phyloP scores from a whole-genome alignment of 2,329 filamentous ascomycete species.

The Amauroascus verrucosus region DNA sequence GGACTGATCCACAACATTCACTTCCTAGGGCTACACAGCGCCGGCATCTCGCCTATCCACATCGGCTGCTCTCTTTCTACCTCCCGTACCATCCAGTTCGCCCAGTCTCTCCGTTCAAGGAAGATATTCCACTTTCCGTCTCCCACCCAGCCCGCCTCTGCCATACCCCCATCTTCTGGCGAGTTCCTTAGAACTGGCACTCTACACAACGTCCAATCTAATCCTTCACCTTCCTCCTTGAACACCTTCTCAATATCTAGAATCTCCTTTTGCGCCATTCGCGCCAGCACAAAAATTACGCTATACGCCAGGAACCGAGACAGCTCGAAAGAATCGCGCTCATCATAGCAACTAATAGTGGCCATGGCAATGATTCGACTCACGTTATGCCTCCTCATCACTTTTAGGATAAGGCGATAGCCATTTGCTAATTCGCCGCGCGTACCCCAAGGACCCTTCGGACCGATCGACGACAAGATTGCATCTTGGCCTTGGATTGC shows the following conservation, averaged over 20 bases:
- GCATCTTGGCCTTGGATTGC: conserved; percentile 18
- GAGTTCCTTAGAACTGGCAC: conserved; percentile 14
- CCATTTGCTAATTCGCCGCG: conserved; percentile 9
- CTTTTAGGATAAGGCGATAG: conserved; percentile 18
- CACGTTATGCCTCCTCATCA: conserved; percentile 25
- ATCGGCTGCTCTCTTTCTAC: conserved; percentile 13
- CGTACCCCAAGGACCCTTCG: conserved; percentile 1
- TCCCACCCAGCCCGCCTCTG: conserved; percentile 17
- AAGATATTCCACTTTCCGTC: conserved; percentile 13
- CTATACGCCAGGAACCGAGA: conserved; percentile 14
- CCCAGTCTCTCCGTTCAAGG: conserved; percentile 16
- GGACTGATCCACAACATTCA: background rate
- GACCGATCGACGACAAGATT: conserved; percentile 18
- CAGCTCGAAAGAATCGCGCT: conserved; percentile 21
- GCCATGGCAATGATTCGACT: conserved; percentile 28
- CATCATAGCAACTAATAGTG: conserved; percentile 24
- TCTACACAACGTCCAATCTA: conserved; percentile 16
- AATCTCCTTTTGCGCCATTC: conserved; percentile 13
- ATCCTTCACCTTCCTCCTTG: conserved; percentile 12
- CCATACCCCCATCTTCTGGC: conserved; percentile 9
- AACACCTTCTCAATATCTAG: conserved; percentile 14
- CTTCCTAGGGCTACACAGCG: conserved; percentile 12
- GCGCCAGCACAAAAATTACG: conserved; percentile 10
- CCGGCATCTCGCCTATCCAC: conserved; percentile 17
- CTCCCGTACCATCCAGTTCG: conserved; percentile 17